phyloP scores from a whole-genome alignment of 768 basidiomycete genomes.

The Phlebiopsis gigantea region DNA sequence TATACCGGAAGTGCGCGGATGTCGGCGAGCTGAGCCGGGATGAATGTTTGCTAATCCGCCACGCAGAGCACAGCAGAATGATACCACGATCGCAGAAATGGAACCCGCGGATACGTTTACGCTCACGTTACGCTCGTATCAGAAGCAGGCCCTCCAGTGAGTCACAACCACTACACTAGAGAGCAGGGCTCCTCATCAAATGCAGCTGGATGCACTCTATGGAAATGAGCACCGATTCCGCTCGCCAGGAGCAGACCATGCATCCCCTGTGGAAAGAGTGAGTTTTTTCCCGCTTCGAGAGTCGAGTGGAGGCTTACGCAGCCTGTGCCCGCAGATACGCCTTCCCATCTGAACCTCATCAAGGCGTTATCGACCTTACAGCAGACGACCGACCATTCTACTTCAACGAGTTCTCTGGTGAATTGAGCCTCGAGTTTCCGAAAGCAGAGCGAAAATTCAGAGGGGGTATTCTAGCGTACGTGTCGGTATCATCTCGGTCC shows the following conservation, averaged over 20 bases:
- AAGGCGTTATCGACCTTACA: conserved; percentile 70
- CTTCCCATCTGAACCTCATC: conserved; percentile 58
- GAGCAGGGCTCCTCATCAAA: background rate
- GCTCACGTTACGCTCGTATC: conserved; percentile 76
- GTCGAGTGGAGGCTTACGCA: conserved; percentile 15
- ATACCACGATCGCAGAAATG: conserved; percentile 72
- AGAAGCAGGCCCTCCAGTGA: conserved; percentile 75
- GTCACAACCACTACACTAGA: background rate
- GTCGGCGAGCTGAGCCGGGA: background rate
- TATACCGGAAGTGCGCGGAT: conserved; percentile 68
- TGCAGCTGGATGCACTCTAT: conserved; percentile 89
- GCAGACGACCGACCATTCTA: conserved; percentile 77
- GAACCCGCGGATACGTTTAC: conserved; percentile 75
- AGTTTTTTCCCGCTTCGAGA: conserved; percentile 21
- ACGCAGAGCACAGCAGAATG: conserved; percentile 77
- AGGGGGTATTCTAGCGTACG: conserved; percentile 90
- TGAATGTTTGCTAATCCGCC: background rate
- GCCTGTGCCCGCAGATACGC: conserved; percentile 47
- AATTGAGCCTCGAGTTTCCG: conserved; percentile 82
- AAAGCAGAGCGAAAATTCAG: conserved; percentile 68
- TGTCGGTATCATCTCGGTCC: conserved; percentile 7
- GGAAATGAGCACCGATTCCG: conserved; percentile 70
- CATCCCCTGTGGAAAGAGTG: conserved; percentile 96
- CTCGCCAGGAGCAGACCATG: conserved; percentile 66
- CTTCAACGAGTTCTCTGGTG: conserved; percentile 89